Evolutionary conservation across 2,329 filamentous ascomycete species (phyloP).

Genomic region (Fusarium brachygibbosum): DNA sequence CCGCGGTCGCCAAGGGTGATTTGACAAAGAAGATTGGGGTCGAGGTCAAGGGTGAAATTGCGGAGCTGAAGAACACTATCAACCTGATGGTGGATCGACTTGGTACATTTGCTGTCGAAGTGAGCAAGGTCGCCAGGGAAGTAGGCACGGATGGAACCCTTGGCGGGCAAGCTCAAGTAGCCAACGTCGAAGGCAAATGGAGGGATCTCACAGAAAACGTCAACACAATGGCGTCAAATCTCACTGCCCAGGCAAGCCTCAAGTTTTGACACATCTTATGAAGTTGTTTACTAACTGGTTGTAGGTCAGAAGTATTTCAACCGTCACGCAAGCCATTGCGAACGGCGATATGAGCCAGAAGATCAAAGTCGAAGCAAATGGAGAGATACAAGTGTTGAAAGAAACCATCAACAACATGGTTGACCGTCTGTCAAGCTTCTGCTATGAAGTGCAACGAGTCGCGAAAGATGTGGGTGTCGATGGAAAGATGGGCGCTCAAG

Average conservation of each 20-base stretch:
- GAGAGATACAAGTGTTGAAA: constrained; percentile 93
- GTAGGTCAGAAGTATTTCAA: constrained; percentile 89
- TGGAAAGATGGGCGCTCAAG: constrained; percentile 98
- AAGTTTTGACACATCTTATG: background rate
- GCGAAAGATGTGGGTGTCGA: constrained; percentile 97
- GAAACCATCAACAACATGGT: constrained; percentile 99
- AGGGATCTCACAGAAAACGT: constrained; percentile 94
- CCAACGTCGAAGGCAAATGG: constrained; percentile 97
- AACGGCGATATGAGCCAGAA: constrained; percentile 96
- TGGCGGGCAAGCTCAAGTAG: constrained; percentile 92
- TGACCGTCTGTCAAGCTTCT: constrained; percentile 93
- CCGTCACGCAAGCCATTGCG: constrained; percentile 94
- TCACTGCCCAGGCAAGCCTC: constrained; percentile 71
- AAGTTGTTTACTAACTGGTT: constrained; percentile 16
- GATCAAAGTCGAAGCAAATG: constrained; percentile 94
- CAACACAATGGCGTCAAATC: constrained; percentile 79
- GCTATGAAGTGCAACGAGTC: constrained; percentile 93
- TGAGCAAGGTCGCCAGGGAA: constrained; percentile 94
- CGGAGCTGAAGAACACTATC: constrained; percentile 96
- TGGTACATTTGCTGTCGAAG: constrained; percentile 95
- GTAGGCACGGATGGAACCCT: constrained; percentile 96
- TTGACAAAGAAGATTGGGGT: constrained; percentile 96
- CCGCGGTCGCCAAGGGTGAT: constrained; percentile 93
- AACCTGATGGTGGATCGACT: constrained; percentile 99
- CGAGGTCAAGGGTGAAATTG: constrained; percentile 92